Evolutionary conservation across 1,284 basidiomycete species (phyloP).

Genomic region (Limonomyces culmigenus): DNA sequence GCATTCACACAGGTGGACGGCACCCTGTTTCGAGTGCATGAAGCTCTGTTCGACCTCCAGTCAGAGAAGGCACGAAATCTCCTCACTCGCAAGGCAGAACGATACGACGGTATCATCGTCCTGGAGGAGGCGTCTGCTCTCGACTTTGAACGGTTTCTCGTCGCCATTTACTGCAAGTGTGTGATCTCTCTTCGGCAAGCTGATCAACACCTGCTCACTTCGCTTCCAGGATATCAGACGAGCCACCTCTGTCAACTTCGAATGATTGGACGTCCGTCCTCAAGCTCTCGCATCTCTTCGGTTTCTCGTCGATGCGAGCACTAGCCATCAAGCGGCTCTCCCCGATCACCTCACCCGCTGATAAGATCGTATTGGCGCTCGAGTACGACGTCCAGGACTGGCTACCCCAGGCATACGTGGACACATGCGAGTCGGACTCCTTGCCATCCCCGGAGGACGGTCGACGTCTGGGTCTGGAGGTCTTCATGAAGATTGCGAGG

Average conservation of each 20-base stretch:
- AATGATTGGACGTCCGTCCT: constrained; percentile 9
- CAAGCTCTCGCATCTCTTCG: constrained; percentile 7
- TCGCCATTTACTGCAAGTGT: too few species aligned
- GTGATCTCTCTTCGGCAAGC: too few species aligned
- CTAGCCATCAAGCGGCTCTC: constrained; percentile 6
- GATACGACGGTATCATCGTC: too few species aligned
- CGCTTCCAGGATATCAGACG: background rate
- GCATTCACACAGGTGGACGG: too few species aligned
- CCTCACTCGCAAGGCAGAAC: too few species aligned
- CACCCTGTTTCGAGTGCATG: too few species aligned
- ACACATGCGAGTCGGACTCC: background rate
- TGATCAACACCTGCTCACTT: background rate
- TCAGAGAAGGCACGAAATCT: too few species aligned
- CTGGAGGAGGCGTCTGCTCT: too few species aligned
- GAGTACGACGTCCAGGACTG: constrained; percentile 4
- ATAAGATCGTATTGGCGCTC: constrained; percentile 8
- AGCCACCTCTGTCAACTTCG: background rate
- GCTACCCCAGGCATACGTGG: constrained; percentile 4
- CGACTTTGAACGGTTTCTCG: too few species aligned
- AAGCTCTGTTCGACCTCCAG: too few species aligned
- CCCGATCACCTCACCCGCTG: constrained; percentile 5
- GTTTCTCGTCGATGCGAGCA: constrained; percentile 7
- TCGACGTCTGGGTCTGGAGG: background rate
- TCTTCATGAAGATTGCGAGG: background rate
- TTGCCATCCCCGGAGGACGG: background rate